A percentile compares a stretch with the other conserved stretches of the same genome.
Evolutionary conservation across 1,284 basidiomycete species (phyloP).

Genomic region (Rhodotorula sp.): DNA sequence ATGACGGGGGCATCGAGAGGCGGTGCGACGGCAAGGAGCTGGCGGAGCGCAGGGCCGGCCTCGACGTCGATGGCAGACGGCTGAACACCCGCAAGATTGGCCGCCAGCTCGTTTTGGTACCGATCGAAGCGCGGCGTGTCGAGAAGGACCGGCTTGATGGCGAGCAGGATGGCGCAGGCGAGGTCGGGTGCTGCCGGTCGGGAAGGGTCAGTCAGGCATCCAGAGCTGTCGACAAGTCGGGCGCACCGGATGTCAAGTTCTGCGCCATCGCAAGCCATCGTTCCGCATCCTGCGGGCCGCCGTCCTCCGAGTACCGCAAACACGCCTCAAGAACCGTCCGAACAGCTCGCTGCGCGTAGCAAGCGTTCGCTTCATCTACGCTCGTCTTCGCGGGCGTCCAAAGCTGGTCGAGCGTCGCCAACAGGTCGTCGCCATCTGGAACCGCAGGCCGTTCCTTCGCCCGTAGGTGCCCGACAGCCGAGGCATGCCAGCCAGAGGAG

Average conservation of each 20-base stretch:
- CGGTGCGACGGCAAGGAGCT: slow-evolving; percentile 75
- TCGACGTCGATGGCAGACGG: slow-evolving; percentile 63
- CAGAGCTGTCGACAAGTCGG: background rate
- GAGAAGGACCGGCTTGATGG: slow-evolving; percentile 62
- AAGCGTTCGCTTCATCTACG: slow-evolving; percentile 48
- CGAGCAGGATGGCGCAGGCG: slow-evolving; percentile 63
- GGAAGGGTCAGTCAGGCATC: background rate
- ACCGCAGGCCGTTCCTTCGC: slow-evolving; percentile 6
- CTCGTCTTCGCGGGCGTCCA: slow-evolving; percentile 7
- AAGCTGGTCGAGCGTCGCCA: slow-evolving; percentile 31
- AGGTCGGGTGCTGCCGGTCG: slow-evolving; percentile 62
- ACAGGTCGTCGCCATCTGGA: slow-evolving; percentile 14
- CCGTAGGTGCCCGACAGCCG: slow-evolving; percentile 25
- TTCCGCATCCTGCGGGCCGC: slow-evolving; percentile 66
- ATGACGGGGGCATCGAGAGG: slow-evolving; percentile 71
- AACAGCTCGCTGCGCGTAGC: slow-evolving; percentile 61
- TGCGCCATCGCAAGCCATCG: slow-evolving; percentile 70
- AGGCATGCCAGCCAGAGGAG: slow-evolving; percentile 27
- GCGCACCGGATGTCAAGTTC: slow-evolving; percentile 62
- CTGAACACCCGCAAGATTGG: slow-evolving; percentile 68
- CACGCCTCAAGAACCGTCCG: slow-evolving; percentile 61
- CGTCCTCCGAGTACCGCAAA: slow-evolving; percentile 59
- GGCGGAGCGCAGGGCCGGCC: slow-evolving; percentile 67
- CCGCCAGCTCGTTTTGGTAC: slow-evolving; percentile 86
- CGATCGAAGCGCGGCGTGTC: slow-evolving; percentile 73